Conservation (phyloP, 106 monocot genomes). For the Dendrobium officinale region DNA sequence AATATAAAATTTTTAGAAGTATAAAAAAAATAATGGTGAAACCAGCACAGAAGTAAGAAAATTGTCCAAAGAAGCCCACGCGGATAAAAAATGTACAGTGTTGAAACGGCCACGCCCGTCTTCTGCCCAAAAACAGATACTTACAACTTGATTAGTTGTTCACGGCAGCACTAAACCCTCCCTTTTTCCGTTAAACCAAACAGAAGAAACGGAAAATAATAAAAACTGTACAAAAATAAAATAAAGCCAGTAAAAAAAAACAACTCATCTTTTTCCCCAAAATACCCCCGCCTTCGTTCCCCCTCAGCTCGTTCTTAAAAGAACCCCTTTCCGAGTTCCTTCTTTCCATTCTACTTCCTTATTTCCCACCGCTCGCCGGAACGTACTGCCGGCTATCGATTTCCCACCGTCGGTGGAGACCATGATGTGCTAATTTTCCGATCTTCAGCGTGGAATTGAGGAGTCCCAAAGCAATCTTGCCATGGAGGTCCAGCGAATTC, state of each 20-base stretch:
- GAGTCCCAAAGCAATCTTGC: neutral
- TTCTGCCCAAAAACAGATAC: no score
- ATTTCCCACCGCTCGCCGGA: neutral
- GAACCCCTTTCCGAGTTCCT: neutral
- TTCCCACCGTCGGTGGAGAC: constrained; percentile 11
- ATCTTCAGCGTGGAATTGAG: neutral
- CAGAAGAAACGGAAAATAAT: neutral
- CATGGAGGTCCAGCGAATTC: constrained; percentile 2
- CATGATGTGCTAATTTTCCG: neutral
- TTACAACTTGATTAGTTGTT: no score
- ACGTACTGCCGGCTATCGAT: neutral
- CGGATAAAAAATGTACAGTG: no score
- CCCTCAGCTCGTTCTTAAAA: neutral
- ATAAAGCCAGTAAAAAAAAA: neutral
- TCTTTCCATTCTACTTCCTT: neutral
- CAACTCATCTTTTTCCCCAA: neutral
- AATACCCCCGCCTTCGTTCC: neutral
- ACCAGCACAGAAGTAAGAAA: no score
- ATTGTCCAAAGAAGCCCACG: no score
- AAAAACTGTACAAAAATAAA: neutral
- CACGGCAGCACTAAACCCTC: no score
- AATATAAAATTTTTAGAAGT: no score
- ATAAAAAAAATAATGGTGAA: no score
- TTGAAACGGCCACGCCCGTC: no score
- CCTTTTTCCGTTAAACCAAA: no score